Conservation (phyloP, 2,329 filamentous ascomycete species). For the Colletotrichum acutatum region DNA sequence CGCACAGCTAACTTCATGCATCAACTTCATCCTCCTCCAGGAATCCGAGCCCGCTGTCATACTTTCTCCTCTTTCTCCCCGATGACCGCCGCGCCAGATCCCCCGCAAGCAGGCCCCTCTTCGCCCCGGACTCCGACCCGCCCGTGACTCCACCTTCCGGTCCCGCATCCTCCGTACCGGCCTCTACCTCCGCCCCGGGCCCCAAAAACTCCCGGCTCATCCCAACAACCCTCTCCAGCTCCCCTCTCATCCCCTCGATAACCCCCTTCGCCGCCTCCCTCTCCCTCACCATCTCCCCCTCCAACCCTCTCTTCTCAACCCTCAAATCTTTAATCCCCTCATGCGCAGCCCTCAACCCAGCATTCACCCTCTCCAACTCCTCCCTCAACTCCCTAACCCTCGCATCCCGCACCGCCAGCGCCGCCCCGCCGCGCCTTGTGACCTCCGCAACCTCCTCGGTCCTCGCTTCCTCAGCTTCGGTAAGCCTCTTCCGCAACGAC, state of each 20-base stretch:
- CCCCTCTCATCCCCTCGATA: constrained; percentile 61
- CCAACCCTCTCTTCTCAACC: constrained; percentile 56
- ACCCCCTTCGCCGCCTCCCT: constrained; percentile 52
- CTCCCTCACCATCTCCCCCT: constrained; percentile 50
- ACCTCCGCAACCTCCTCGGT: constrained; percentile 46
- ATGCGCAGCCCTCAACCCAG: constrained; percentile 58
- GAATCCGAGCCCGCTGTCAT: constrained; percentile 67
- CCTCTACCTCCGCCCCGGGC: constrained; percentile 40
- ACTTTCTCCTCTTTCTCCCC: constrained; percentile 56
- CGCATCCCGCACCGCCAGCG: constrained; percentile 62
- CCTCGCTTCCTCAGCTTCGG: constrained; percentile 48
- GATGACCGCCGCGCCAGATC: constrained; percentile 44
- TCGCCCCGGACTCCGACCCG: constrained; percentile 36
- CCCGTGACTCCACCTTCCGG: constrained; percentile 22
- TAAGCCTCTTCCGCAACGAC: constrained; percentile 52
- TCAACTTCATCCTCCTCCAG: constrained; percentile 63
- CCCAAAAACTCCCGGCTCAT: constrained; percentile 58
- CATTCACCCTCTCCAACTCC: constrained; percentile 61
- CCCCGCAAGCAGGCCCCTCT: constrained; percentile 40
- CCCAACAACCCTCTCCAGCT: constrained; percentile 59
- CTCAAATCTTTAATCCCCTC: constrained; percentile 56
- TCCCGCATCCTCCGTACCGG: not conserved
- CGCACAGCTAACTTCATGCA: not conserved
- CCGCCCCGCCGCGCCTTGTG: constrained; percentile 55
- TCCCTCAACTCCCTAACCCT: constrained; percentile 58